phyloP scores from a whole-genome alignment of 2,329 filamentous ascomycete species.

The Nigrospora osmanthi region DNA sequence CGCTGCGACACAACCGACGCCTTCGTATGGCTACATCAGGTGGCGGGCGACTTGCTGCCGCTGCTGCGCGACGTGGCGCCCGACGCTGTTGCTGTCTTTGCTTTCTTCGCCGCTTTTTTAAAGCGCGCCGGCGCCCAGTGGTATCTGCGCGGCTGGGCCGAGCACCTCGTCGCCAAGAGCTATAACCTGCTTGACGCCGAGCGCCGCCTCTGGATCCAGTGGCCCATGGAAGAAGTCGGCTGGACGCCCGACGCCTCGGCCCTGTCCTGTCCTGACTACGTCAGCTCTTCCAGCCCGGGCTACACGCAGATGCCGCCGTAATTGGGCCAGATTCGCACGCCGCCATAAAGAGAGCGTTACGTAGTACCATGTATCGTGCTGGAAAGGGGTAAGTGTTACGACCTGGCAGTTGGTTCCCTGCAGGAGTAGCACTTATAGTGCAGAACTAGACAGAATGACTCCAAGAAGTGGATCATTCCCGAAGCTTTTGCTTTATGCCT shows the following conservation, averaged over 20 bases:
- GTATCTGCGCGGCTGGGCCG: constrained; percentile 10
- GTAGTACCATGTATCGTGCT: no score
- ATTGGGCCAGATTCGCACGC: no score
- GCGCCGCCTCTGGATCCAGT: constrained; percentile 8
- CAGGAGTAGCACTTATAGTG: no score
- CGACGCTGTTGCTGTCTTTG: constrained; percentile 23
- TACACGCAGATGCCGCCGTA: no score
- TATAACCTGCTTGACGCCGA: constrained; percentile 9
- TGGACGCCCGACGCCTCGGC: constrained; percentile 13
- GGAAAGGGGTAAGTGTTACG: no score
- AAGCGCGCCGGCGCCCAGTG: constrained; percentile 6
- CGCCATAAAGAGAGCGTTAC: no score
- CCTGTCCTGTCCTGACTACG: no score
- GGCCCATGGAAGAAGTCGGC: constrained; percentile 10
- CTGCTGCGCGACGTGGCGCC: constrained; percentile 11
- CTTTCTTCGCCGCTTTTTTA: constrained; percentile 9
- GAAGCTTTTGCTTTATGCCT: no score
- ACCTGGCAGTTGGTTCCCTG: no score
- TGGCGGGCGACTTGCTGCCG: constrained; percentile 16
- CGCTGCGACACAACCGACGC: constrained; percentile 12
- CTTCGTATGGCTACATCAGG: constrained; percentile 21
- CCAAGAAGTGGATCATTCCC: no score
- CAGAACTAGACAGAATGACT: no score
- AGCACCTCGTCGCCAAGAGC: constrained; percentile 7
- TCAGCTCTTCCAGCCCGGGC: no score